Evolutionary conservation across 805 yeast genomes (phyloP), one percentile per base, ranked within the genome.

Genomic region (Lipomyces lipofer): DNA sequence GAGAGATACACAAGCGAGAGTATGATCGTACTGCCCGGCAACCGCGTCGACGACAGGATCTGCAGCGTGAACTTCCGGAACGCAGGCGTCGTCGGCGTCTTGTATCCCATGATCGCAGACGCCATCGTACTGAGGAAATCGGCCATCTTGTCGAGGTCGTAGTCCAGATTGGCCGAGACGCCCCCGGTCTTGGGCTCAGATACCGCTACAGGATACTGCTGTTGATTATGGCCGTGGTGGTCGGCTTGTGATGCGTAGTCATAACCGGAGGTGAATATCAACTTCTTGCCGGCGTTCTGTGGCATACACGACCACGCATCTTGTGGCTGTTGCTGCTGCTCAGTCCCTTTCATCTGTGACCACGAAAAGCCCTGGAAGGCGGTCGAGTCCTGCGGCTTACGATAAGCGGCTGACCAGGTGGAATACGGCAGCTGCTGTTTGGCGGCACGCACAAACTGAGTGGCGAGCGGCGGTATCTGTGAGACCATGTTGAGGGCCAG

Each of bases 11-110:
- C 88, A 65, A 90, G 75, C 17, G 96, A 84, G 65, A 91, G 76
- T 30, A 90, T 75, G 39, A 94, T 78, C 15, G 98, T 86, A 2
- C 89, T 80, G 60, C 84, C 80, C 28, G 97, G 95, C 63, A 92
- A 75, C 62, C 98, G 81, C 3, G 97, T 94, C 10, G 97, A 95
- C 52, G 84, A 78, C 56, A 92, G 74, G 1, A 92, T 91, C 38
- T 85, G 79, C 51, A 78, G 76, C 17, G 88, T 74, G 60, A 82
- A 82, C 56, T 75, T 73, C 63, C 78, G 81, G 69, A 87, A 85
- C 39, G 78, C 75, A 40, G 68, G 68, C 21, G 78, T 60, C n/a
- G 84, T 72, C 52, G 43, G 69, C 2, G 64, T 51, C 65, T 57
- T 44, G 33, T 60, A 64, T 64, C 54, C 71, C 74, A 60, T 73